These are phyloP conservation scores for Boletellus dicymbophilus DNA, from an alignment of 1,284 basidiomycete species.

Conservation along the genomic window DNA sequence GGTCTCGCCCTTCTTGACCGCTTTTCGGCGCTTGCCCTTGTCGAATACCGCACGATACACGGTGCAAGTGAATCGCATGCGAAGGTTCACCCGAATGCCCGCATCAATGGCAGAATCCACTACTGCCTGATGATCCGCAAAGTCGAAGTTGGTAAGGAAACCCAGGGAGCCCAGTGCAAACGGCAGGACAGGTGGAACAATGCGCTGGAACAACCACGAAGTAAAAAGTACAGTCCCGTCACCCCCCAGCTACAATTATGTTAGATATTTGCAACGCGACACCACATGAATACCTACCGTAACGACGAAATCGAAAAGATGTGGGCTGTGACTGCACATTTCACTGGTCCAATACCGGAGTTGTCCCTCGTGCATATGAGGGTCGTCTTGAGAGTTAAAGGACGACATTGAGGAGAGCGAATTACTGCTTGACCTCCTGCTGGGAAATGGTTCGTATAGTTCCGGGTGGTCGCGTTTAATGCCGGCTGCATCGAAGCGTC, in stretches of 20 bases:
- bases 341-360: conserved; percentile 97
- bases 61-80: conserved; percentile 99
- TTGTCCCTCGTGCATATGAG: conserved; percentile 69
- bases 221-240: conserved; percentile 99
- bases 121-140: conserved; percentile 82
- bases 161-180: conserved; percentile 99
- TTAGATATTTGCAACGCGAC: conserved; percentile 10
- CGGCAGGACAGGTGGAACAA: conserved; percentile 96
- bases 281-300: conserved; percentile 62
- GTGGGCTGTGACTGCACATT: conserved; percentile 91
- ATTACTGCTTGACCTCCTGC: conserved; percentile 68
- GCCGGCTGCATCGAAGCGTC: conserved; percentile 93
- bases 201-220: conserved; percentile 98
- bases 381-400: conserved; percentile 42
- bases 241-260: conserved; percentile 76
- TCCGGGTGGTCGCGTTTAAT: conserved; percentile 88
- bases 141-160: conserved; percentile 99
- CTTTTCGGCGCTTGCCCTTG: conserved; percentile 70
- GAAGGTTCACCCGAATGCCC: conserved; percentile 95
- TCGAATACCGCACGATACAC: conserved; percentile 91
- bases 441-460: conserved; percentile 79
- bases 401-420: conserved; percentile 53
- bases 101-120: conserved; percentile 91
- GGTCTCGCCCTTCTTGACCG: conserved; percentile 88
- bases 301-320: conserved; percentile 97